Conservation (phyloP, 768 basidiomycete genomes). For the Chalciporus piperatus region DNA sequence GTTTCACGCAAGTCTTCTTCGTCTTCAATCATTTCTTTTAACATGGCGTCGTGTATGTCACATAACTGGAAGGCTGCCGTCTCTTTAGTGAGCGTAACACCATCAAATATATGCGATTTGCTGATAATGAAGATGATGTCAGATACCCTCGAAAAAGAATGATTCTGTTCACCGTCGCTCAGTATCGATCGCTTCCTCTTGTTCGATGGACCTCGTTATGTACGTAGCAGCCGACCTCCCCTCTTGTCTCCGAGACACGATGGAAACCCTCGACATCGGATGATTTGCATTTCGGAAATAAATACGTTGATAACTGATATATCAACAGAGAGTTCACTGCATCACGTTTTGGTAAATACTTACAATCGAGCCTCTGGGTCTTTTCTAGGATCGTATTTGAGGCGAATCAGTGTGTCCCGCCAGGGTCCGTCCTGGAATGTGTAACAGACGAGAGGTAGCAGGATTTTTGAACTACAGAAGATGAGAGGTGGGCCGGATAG, state of each 20-base stretch:
- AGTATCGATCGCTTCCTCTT: constrained; percentile 30
- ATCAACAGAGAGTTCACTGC: constrained; percentile 3
- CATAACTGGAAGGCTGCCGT: constrained; percentile 93
- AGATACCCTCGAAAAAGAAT: background rate
- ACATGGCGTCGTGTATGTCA: constrained; percentile 85
- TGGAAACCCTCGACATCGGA: constrained; percentile 72
- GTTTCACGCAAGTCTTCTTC: constrained; percentile 62
- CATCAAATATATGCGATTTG: constrained; percentile 87
- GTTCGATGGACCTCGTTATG: constrained; percentile 30
- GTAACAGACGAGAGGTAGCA: constrained; percentile 80
- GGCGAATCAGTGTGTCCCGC: constrained; percentile 83
- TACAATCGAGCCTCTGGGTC: constrained; percentile 74
- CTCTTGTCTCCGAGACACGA: constrained; percentile 60
- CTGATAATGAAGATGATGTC: constrained; percentile 29
- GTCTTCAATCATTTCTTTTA: constrained; percentile 77
- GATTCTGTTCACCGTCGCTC: constrained; percentile 29
- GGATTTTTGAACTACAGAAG: constrained; percentile 64
- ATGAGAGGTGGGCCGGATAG: constrained; percentile 2
- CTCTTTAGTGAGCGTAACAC: constrained; percentile 71
- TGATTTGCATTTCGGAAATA: constrained; percentile 89
- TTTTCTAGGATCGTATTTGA: constrained; percentile 87
- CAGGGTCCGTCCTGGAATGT: constrained; percentile 94
- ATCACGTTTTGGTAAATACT: constrained; percentile 26
- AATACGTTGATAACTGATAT: constrained; percentile 84
- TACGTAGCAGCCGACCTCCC: constrained; percentile 34